phyloP scores from a whole-genome alignment of 2,329 filamentous ascomycete genomes.

The Calycina herbarum region DNA sequence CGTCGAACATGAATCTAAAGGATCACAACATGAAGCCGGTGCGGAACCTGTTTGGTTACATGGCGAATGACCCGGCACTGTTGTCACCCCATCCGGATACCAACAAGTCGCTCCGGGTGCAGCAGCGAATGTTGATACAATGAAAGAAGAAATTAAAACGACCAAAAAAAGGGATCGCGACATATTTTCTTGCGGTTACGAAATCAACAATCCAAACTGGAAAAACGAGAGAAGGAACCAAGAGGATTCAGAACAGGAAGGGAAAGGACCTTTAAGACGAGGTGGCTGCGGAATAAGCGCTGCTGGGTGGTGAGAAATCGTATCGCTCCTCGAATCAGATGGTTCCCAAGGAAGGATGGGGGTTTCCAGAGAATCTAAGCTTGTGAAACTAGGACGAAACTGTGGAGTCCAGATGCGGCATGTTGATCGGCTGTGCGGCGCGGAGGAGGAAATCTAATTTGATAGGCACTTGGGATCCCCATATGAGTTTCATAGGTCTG shows the following conservation, averaged over 20 bases:
- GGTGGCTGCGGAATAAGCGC: background rate
- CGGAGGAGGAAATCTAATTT: background rate
- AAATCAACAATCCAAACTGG: background rate
- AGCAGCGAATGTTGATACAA: constrained; percentile 8
- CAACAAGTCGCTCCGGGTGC: constrained; percentile 16
- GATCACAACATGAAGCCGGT: constrained; percentile 24
- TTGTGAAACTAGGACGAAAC: background rate
- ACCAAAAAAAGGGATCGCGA: background rate
- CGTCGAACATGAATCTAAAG: constrained; percentile 22
- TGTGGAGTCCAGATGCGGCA: background rate
- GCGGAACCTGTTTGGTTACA: constrained; percentile 23
- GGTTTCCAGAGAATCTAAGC: background rate
- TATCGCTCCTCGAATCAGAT: background rate
- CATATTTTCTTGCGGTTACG: constrained; percentile 1
- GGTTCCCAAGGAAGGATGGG: background rate
- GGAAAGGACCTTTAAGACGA: background rate
- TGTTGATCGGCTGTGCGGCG: background rate
- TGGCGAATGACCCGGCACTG: constrained; percentile 20
- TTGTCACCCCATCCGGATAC: constrained; percentile 22
- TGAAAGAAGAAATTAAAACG: constrained; percentile 7
- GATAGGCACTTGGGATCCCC: background rate
- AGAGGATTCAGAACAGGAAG: background rate
- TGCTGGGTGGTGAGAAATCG: background rate
- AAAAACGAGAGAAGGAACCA: background rate
- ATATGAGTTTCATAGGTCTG: background rate